Evolutionary conservation across 108 stramenopile genomes (phyloP), one percentile per base, ranked within the genome.

Genomic region (Parietichytrium sp.): DNA sequence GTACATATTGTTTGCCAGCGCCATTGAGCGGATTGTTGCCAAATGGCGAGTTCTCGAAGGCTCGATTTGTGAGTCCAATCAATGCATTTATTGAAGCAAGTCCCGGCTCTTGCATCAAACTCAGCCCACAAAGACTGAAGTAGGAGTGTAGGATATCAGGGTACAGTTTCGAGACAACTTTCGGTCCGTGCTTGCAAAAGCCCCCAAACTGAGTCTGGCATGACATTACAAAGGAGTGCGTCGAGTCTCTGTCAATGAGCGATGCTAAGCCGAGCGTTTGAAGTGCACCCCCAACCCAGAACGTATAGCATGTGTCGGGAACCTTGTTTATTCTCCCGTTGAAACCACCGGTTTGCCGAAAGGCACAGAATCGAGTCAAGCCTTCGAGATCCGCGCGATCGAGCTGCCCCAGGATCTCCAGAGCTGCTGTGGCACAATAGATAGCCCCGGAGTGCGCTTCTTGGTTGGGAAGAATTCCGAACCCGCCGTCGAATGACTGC

Each of bases 221-320:
- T 3, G 81, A 30, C 15, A 84, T 13, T 15, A 87, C 31, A 49
- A 87, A 88, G n/a, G 45, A 10, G 20, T 54, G 38, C 12, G 85
- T 86, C 47, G 29, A n/a, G 3, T 38, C 52, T 2, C 7, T 8
- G 54, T 88, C 88, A 33, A 81, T 84, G 27, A 82, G 51, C 16
- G 30, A n/a, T 27, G 79, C 33, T 31, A 27, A 78, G 29, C 16
- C 85, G 20, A 88, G 42, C 27, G 86, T 82, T 25, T 55, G 42
- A 12, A 88, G 38, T 13, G 88, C 55, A 6, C 85, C 88, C 30
- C 88, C 88, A 13, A 88, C 85, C 86, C 88, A 88, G 78, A 87
- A 88, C 16, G 84, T 83, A 51, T 87, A 87, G 78, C 88, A 88
- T 23, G 72, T 85, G 52, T 88, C 88, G 12, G 77, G 42, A 26